These are phyloP conservation scores for Aspergillus funiculosus DNA, from an alignment of 495 filamentous ascomycete species.

Conservation along the genomic window DNA sequence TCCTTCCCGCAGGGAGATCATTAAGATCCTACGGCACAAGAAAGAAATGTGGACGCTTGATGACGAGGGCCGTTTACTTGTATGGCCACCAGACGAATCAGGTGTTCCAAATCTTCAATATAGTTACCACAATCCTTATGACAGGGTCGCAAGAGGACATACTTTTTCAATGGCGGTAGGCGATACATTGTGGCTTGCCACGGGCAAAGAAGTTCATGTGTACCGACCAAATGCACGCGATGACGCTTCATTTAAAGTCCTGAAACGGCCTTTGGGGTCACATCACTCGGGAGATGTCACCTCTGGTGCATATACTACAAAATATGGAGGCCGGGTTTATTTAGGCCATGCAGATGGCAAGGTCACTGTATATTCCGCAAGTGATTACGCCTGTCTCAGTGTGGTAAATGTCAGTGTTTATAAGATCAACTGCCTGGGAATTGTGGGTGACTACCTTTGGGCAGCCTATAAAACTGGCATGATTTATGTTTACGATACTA, in stretches of 20 bases:
- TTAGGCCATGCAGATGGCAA: slow-evolving; percentile 93
- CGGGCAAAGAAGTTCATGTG: slow-evolving; percentile 80
- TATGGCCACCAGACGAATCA: slow-evolving; percentile 77
- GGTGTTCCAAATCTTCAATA: slow-evolving; percentile 68
- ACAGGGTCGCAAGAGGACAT: slow-evolving; percentile 73
- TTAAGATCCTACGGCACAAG: slow-evolving; percentile 78
- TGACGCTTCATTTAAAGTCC: slow-evolving; percentile 62
- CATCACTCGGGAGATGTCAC: slow-evolving; percentile 79
- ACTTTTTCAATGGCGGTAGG: slow-evolving; percentile 79
- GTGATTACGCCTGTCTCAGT: slow-evolving; percentile 65
- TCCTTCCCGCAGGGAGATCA: slow-evolving; percentile 75
- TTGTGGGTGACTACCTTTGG: slow-evolving; percentile 83
- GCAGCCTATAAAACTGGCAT: slow-evolving; percentile 93
- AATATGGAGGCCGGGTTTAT: slow-evolving; percentile 74
- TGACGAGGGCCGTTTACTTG: slow-evolving; percentile 77
- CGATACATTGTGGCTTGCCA: slow-evolving; percentile 79
- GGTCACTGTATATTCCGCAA: slow-evolving; percentile 79
- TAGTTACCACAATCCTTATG: slow-evolving; percentile 54
- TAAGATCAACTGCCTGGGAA: slow-evolving; percentile 85
- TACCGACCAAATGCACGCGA: slow-evolving; percentile 68
- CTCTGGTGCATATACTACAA: slow-evolving; percentile 67
- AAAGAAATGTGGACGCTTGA: slow-evolving; percentile 94
- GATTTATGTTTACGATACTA: slow-evolving; percentile 87
- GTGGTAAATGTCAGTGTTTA: slow-evolving; percentile 84
- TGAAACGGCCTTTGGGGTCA: slow-evolving; percentile 60